These are phyloP conservation scores for Diospyros kaki DNA, from an alignment of 148 eudicot species.

Conservation along the genomic window DNA sequence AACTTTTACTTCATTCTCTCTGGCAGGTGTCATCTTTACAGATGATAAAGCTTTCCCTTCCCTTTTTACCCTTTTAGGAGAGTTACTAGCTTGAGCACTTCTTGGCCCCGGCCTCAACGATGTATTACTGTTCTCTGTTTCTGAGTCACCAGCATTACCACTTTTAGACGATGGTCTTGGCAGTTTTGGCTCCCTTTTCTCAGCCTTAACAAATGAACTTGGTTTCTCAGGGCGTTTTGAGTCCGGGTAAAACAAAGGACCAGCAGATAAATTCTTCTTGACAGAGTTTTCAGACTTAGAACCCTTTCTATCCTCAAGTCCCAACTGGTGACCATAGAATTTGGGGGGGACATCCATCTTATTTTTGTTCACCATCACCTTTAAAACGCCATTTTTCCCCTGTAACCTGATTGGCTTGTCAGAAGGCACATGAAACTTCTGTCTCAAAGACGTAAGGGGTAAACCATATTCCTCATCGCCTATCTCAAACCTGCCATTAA, in stretches of 20 bases:
- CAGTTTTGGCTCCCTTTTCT: constrained; percentile 29
- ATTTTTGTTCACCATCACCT: constrained; percentile 74
- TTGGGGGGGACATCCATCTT: constrained; percentile 28
- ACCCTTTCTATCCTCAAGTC: constrained; percentile 33
- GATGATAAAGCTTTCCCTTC: constrained; percentile 39
- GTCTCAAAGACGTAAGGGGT: constrained; percentile 46
- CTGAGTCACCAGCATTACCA: constrained; percentile 17
- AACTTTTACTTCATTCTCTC: constrained; percentile 52
- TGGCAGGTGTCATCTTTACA: constrained; percentile 37
- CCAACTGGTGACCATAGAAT: constrained; percentile 20
- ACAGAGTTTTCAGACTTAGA: constrained; percentile 35
- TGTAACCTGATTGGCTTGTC: constrained; percentile 75
- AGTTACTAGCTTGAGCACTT: constrained; percentile 28
- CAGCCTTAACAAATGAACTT: constrained; percentile 21
- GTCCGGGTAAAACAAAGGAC: constrained; percentile 38
- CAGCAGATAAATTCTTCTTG: constrained; percentile 31
- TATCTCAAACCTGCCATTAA: constrained; percentile 27
- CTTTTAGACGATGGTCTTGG: constrained; percentile 20
- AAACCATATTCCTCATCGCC: constrained; percentile 38
- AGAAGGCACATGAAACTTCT: constrained; percentile 40
- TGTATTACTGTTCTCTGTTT: constrained; percentile 46
- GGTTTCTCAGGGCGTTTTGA: constrained; percentile 38
- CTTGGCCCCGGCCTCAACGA: constrained; percentile 35
- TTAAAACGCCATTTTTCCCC: constrained; percentile 92
- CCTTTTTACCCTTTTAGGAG: constrained; percentile 42